Base-by-base conservation (phyloP, 192 early-diverging fungal species). In the Gigaspora rosea region DNA sequence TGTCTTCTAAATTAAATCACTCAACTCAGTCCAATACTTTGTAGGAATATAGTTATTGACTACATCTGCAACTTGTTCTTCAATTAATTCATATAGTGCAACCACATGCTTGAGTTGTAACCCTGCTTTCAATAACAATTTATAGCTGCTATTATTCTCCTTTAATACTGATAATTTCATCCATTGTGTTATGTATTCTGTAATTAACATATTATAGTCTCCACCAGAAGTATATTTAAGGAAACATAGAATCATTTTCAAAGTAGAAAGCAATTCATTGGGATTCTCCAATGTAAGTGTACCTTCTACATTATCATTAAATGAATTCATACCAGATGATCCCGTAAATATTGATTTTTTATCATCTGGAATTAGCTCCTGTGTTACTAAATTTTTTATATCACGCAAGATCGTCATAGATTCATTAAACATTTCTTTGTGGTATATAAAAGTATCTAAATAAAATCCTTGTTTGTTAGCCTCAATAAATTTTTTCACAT, bases 111-210 rank as follows among this genome's bases (percentile, higher is more conserved):
- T 76, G 18, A 76, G 16, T 35, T 72, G n/a, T 51, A 76, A 16
- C n/a, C 22, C 50, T 49, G 69, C n/a, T 27, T 36, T 46, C 16
- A 27, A n/a, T 32, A 61, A 50, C 22, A 59, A 8, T 51, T 75
- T 65, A 12, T 59, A 36, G 0, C 12, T 6, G 41, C 41, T 41
- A 32, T n/a, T 32, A 18, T 50, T 32, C 33, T 33, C 32, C 18
- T 47, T 41, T 16, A 4, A 46, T 51, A 16, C 8, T 20, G 41
- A 41, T 67, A 76, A 32, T 54, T 70, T 76, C 33, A 76, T 33
- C 75, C 75, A 76, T 54, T 76, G 66, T 20, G 73, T 41, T 33
- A 63, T 52, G 32, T 72, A 76, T 46, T 76, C 61, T 33, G n/a
- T 72, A 52, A 76, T 49, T 32, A 66, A n/a, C 5, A 76, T 68